Conservation (phyloP, 2,329 filamentous ascomycete species). For the Capronia americana region DNA sequence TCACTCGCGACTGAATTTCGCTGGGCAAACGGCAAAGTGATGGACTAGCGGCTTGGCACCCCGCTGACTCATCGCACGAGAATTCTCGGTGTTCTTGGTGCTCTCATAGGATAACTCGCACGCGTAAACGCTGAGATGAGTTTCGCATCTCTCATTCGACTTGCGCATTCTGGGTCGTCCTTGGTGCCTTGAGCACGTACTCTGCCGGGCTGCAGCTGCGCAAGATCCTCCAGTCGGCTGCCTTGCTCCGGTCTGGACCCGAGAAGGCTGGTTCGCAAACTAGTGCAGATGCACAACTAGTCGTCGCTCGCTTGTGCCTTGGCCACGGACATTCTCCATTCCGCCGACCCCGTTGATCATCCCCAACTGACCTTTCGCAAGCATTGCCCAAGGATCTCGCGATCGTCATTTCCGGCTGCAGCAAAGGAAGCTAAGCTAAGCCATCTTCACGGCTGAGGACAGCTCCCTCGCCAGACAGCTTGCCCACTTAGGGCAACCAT, state of each 20-base stretch:
- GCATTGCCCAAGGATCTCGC: not conserved
- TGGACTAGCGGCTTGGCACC: constrained; percentile 8
- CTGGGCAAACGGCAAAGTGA: not conserved
- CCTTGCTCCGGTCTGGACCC: not conserved
- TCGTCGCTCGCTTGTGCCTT: constrained; percentile 2
- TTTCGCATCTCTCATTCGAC: too few relatives aligned
- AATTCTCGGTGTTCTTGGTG: not conserved
- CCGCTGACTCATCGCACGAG: constrained; percentile 1
- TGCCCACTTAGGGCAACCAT: not conserved
- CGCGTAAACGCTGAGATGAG: too few relatives aligned
- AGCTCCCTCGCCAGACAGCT: not conserved
- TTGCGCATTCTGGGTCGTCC: too few relatives aligned
- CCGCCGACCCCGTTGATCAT: not conserved
- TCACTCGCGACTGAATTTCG: not conserved
- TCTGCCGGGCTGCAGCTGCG: not conserved
- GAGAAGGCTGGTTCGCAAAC: not conserved
- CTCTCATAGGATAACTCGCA: too few relatives aligned
- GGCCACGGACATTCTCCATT: not conserved
- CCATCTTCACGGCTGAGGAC: not conserved
- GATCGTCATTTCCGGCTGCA: not conserved
- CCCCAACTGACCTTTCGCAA: not conserved
- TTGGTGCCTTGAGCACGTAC: not conserved
- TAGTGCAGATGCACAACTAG: constrained; percentile 7
- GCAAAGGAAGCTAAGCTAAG: constrained; percentile 12
- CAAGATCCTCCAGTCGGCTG: constrained; percentile 3